A percentile compares a stretch with the other conserved stretches of the same genome.
These are phyloP conservation scores for Aspergillus texensis DNA, from an alignment of 2,329 filamentous ascomycete genomes.

Conservation along the genomic window DNA sequence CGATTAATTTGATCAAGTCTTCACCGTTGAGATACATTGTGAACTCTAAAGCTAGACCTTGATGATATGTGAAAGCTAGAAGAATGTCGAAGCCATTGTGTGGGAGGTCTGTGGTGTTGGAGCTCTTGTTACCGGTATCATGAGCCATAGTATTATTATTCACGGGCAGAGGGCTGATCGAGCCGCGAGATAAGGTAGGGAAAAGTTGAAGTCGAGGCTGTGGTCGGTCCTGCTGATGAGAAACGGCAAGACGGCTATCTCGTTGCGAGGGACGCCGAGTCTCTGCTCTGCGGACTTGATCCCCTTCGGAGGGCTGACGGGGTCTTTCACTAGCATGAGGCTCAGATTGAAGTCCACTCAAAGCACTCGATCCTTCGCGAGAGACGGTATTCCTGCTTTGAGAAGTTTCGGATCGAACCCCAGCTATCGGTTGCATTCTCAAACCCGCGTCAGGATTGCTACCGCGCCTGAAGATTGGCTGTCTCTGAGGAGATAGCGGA, in stretches of 20 bases:
- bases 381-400: background rate
- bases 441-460: background rate
- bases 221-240: background rate
- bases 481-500: background rate
- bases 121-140: background rate
- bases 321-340: background rate
- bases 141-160: background rate
- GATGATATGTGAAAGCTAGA: constrained; percentile 15
- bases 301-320: background rate
- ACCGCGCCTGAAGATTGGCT: background rate
- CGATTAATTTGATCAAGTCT: constrained; percentile 67
- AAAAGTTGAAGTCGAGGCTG: background rate
- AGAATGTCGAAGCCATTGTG: constrained; percentile 17
- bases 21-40: constrained; percentile 56
- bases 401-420: background rate
- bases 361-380: background rate
- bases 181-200: background rate
- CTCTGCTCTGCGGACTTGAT: background rate
- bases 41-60: constrained; percentile 59
- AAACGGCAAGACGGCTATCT: background rate
- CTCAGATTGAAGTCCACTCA: background rate
- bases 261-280: background rate
- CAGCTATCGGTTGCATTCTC: background rate
- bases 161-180: background rate
- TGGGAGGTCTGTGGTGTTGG: background rate